Conservation (phyloP, 257 asterid species). For the Misopates orontium region DNA sequence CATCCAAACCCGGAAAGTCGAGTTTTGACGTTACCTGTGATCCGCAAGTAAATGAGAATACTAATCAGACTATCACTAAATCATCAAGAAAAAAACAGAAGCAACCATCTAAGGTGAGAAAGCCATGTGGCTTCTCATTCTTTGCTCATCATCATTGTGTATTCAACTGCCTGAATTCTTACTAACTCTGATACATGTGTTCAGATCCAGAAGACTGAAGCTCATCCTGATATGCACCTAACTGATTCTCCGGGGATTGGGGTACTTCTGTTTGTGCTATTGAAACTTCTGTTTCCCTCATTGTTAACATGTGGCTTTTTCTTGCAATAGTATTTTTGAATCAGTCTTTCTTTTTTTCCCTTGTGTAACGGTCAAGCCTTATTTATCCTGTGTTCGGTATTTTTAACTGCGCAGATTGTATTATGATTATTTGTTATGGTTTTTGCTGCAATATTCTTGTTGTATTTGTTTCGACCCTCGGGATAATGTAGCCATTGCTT, state of each 20-base stretch:
- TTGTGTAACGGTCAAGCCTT: too few species aligned
- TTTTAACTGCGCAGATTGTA: background rate
- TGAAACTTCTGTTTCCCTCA: background rate
- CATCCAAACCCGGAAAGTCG: slow-evolving; percentile 58
- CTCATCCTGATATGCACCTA: slow-evolving; percentile 40
- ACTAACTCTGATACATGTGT: slow-evolving; percentile 31
- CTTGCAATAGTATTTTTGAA: too few species aligned
- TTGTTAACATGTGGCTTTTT: slow-evolving; percentile 11
- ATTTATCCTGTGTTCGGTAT: background rate
- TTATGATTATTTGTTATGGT: slow-evolving; percentile 6
- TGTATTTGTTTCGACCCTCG: too few species aligned
- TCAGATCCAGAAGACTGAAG: slow-evolving; percentile 59
- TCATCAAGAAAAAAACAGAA: slow-evolving; percentile 54
- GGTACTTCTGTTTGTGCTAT: slow-evolving; percentile 41
- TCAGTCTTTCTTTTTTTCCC: too few species aligned
- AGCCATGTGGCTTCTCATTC: slow-evolving; percentile 18
- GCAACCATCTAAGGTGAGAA: slow-evolving; percentile 53
- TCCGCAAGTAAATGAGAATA: slow-evolving; percentile 52
- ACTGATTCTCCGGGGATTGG: slow-evolving; percentile 55
- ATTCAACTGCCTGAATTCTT: slow-evolving; percentile 20
- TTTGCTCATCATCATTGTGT: slow-evolving; percentile 20
- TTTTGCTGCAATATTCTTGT: background rate
- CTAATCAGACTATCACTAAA: slow-evolving; percentile 38
- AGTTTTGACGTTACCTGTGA: slow-evolving; percentile 38
- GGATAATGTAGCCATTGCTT: slow-evolving; percentile 1